Evolutionary conservation across 2,329 filamentous ascomycete genomes (phyloP).

Genomic region (Tricladium varicosporioides): DNA sequence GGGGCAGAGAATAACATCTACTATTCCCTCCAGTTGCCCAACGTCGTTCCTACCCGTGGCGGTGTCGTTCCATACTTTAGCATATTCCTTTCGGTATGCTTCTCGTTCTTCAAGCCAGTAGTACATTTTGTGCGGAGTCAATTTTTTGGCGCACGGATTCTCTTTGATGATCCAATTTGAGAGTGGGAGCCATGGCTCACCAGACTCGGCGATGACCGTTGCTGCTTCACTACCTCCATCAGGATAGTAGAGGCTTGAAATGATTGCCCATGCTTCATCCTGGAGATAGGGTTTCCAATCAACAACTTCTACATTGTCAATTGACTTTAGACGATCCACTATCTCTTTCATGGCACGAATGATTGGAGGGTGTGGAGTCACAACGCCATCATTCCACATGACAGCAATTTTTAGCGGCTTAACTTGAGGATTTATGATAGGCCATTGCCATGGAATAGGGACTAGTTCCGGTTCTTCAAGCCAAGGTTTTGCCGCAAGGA

Average conservation of each 20-base stretch:
- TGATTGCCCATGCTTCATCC: constrained; percentile 21
- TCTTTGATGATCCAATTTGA: constrained; percentile 26
- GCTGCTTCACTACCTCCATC: constrained; percentile 21
- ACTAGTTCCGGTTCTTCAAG: constrained; percentile 48
- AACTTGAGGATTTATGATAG: constrained; percentile 9
- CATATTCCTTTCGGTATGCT: constrained; percentile 27
- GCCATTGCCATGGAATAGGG: constrained; percentile 46
- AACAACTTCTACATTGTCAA: constrained; percentile 18
- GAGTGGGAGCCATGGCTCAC: constrained; percentile 18
- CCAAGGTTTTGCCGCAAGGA: constrained; percentile 42
- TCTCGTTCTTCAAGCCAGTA: constrained; percentile 35
- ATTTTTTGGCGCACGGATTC: constrained; percentile 22
- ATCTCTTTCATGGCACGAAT: constrained; percentile 20
- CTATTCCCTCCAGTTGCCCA: constrained; percentile 17
- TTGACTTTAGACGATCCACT: constrained; percentile 2
- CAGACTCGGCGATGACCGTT: constrained; percentile 11
- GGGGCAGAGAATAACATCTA: constrained; percentile 61
- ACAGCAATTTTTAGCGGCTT: constrained; percentile 37
- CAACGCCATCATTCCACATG: constrained; percentile 24
- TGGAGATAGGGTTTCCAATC: constrained; percentile 24
- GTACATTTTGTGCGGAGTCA: constrained; percentile 20
- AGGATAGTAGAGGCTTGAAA: constrained; percentile 22
- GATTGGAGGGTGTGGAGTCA: constrained; percentile 19
- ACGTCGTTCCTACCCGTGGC: constrained; percentile 27
- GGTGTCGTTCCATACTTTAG: constrained; percentile 22